Evolutionary conservation across 2,329 filamentous ascomycete genomes (phyloP), one percentile per base, ranked within the genome.

Genomic region (Colletotrichum liaoningense): DNA sequence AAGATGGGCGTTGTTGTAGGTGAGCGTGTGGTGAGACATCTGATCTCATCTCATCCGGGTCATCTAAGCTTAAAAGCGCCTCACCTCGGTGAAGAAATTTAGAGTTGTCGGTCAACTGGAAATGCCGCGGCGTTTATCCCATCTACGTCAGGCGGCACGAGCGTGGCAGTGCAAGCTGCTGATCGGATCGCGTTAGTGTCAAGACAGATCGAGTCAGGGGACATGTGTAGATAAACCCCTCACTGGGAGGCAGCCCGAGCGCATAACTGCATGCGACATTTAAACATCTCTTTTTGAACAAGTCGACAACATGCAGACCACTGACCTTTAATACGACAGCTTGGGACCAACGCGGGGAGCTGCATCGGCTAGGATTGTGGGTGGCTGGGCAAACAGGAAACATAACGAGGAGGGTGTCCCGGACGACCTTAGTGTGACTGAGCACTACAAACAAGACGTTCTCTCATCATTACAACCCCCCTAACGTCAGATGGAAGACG

Each of bases 111-210:
- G 54, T 62, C 42, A 73, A 26, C 54, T 42, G 22, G 28, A 46
- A 33, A 54, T 58, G 33, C 65, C 65, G 57, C 64, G 49, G 35
- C 24, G 28, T 35, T 30, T 30, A 38, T 35, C 42, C 62, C 42
- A 28, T 35, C 8, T 60, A 26, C 58, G 67, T 73, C 60, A 73
- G 59, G 26, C 54, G 30, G 54, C 55, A 62, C 35, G 55, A 69
- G 60, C 59, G 70, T 73, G 70, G 70, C 66, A 65, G 70, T 70
- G 70, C 70, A 73, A 54, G 49, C 59, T 38, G 59, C 49, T 28
- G 24, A 62, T 73, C 70, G 42, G 67, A 73, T 70, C 49, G 66
- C 66, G 66, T 73, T 69, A 65, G 66, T 65, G 33, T 33, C 64
- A 55, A 56, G 54, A 49, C 60, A 30, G 54, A 57, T 60, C 55